phyloP scores from a whole-genome alignment of 129 eudicot genomes.

The Flaveria linearis region DNA sequence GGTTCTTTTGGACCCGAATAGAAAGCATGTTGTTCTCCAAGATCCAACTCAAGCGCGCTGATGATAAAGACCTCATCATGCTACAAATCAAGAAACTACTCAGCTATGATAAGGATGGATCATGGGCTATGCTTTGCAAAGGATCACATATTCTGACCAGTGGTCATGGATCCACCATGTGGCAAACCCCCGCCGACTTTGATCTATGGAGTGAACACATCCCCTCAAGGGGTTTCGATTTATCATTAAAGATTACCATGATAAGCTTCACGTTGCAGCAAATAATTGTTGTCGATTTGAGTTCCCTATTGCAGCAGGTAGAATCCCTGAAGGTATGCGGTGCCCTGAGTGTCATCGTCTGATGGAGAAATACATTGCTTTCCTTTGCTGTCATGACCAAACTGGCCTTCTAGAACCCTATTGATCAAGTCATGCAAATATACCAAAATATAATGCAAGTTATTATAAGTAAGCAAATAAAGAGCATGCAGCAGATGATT shows the following conservation, averaged over 20 bases:
- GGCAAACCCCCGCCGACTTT: slow-evolving; percentile 40
- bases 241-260: slow-evolving; percentile 42
- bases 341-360: slow-evolving; percentile 76
- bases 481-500: neutral
- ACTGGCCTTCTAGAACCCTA: slow-evolving; percentile 34
- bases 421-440: slow-evolving; percentile 1
- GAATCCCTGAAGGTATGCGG: slow-evolving; percentile 59
- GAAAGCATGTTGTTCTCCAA: slow-evolving; percentile 86
- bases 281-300: slow-evolving; percentile 55
- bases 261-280: slow-evolving; percentile 42
- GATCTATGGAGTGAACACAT: slow-evolving; percentile 51
- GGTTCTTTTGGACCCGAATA: slow-evolving; percentile 61
- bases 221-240: slow-evolving; percentile 49
- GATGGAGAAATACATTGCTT: slow-evolving; percentile 71
- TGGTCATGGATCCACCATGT: slow-evolving; percentile 48
- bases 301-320: slow-evolving; percentile 55
- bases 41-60: slow-evolving; percentile 51
- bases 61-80: slow-evolving; percentile 60
- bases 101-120: slow-evolving; percentile 62
- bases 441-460: slow-evolving; percentile 6
- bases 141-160: slow-evolving; percentile 52
- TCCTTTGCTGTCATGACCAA: slow-evolving; percentile 72
- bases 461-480: slow-evolving; percentile 27
- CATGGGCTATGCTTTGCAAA: slow-evolving; percentile 75
- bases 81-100: slow-evolving; percentile 63